phyloP scores from a whole-genome alignment of 306 rosid genomes.

The Prunus mongolica region DNA sequence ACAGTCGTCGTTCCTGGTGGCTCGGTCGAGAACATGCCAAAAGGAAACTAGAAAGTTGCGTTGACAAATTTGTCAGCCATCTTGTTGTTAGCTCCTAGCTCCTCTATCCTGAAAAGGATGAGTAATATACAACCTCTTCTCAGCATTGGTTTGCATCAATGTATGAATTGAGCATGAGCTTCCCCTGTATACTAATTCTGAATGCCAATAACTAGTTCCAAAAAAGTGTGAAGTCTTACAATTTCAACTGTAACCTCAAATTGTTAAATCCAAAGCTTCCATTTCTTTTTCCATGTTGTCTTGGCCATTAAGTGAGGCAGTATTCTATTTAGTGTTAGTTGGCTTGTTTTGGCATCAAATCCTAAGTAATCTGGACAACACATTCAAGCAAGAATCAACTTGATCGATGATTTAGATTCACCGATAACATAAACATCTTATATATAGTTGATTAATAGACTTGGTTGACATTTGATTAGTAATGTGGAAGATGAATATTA shows the following conservation, averaged over 20 bases:
- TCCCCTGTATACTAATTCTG: slow-evolving; percentile 3
- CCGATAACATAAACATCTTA: no score
- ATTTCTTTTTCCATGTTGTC: background rate
- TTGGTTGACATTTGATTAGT: no score
- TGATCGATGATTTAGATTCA: no score
- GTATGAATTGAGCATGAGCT: background rate
- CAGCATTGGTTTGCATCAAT: background rate
- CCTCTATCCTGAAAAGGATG: background rate
- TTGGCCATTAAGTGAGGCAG: background rate
- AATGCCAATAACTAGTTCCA: background rate
- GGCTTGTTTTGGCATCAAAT: no score
- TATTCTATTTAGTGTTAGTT: background rate
- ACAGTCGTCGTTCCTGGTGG: background rate
- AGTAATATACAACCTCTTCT: background rate
- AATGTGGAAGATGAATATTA: no score
- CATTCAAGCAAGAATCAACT: background rate
- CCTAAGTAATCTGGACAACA: background rate
- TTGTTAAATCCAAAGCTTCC: background rate
- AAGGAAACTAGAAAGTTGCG: slow-evolving; percentile 26
- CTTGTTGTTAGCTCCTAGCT: background rate
- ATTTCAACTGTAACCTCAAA: background rate
- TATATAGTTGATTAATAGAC: no score
- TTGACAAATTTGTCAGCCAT: slow-evolving; percentile 11
- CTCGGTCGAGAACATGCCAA: slow-evolving; percentile 17
- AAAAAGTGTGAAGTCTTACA: background rate